Evolutionary conservation across 176 grass and related monocot species (phyloP), one percentile per base, ranked within the genome.

Genomic region (Coix lacrymajobi): DNA sequence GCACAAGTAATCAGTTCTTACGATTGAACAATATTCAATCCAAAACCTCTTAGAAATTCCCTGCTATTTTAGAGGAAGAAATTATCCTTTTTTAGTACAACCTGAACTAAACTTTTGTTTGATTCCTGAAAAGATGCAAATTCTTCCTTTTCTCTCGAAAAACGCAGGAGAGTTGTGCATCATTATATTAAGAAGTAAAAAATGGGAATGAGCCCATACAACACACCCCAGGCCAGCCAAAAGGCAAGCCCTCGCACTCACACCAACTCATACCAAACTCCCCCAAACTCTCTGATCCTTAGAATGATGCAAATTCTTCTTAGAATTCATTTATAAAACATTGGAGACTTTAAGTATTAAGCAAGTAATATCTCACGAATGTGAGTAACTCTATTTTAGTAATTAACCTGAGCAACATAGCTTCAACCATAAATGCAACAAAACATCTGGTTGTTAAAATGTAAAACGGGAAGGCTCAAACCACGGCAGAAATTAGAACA

Each of bases 341-440:
- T 73, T 5, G 26, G 48, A 20, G 1, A 52, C 1, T 41, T 41
- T 63, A 3, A 15, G 54, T 52, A 56, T 65, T 71, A 56, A 48
- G 73, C n/a, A 30, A 60, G 69, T 10, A 51, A 88, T 66, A n/a
- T 68, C 11, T 73, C 61, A 62, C 8, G 38, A 88, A 85, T 61
- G 17, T 17, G 48, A 48, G 14, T 26, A 86, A 15, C 14, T 79
- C 73, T 26, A 4, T 68, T 54, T 46, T 75, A 41, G 28, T 46
- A 45, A 0, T 56, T 7, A 11, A 48, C 14, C 61, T 68, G 36
- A 43, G 29, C 46, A 87, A 45, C 11, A 66, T 66, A 65, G 19
- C 2, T 72, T 86, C 66, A 66, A 49, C 66, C 12, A 30, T 60
- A 85, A 70, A 69, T 89, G 77, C 36, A 13, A 20, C 24, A 58